A percentile compares a stretch with the other conserved stretches of the same genome.
Evolutionary conservation across 257 asterid species (phyloP).

Genomic region (Gardenia jasminoides): DNA sequence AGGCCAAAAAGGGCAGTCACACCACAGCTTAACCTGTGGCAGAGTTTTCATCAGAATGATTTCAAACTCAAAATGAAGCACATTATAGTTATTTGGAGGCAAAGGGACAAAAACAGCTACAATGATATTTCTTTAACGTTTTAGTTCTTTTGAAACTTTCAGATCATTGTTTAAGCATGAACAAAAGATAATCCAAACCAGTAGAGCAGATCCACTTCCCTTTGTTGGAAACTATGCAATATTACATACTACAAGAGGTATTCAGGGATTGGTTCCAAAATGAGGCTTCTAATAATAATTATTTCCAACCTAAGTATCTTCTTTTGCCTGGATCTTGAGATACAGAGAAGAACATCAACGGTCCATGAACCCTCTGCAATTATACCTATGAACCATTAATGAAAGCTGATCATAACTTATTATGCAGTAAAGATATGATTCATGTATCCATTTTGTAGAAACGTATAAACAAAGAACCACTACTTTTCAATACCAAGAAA

Average conservation of each 20-base stretch:
- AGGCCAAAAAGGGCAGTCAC: slow-evolving; percentile 99
- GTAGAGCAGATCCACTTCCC: neutral
- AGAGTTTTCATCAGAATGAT: slow-evolving; percentile 13
- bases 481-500: neutral
- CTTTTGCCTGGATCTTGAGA: neutral
- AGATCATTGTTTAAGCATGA: neutral
- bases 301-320: neutral
- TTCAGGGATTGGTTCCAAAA: neutral
- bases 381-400: neutral
- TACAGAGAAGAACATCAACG: neutral
- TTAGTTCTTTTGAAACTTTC: neutral
- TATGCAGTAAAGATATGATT: neutral
- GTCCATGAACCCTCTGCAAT: neutral
- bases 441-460: too few species aligned
- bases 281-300: neutral
- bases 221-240: neutral
- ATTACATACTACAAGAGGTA: neutral
- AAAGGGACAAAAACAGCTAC: neutral
- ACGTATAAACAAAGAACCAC: neutral
- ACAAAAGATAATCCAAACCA: neutral
- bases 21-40: slow-evolving; percentile 86
- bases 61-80: slow-evolving; percentile 17
- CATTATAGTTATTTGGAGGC: neutral
- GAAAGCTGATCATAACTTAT: neutral
- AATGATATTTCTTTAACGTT: neutral